phyloP scores from a whole-genome alignment of 2,329 filamentous ascomycete species.

The Cladosporium halotolerans region DNA sequence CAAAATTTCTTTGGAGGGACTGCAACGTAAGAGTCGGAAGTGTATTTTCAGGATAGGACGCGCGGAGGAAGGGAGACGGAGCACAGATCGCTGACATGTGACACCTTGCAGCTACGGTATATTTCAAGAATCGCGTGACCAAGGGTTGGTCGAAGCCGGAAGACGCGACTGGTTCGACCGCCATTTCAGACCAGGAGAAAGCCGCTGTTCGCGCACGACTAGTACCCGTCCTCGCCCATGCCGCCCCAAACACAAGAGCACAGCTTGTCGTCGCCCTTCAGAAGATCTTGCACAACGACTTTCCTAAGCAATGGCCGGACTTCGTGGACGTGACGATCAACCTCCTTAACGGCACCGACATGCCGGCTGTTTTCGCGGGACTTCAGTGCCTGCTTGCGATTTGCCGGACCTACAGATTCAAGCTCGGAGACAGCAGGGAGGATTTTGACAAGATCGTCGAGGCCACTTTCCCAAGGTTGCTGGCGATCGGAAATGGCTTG shows the following conservation, averaged over 20 bases:
- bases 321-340: conserved; percentile 91
- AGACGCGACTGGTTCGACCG: conserved; percentile 49
- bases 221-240: conserved; percentile 78
- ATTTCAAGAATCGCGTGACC: conserved; percentile 95
- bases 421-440: conserved; percentile 70
- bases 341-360: conserved; percentile 79
- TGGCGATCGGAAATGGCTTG: conserved; percentile 80
- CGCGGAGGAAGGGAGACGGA: no score
- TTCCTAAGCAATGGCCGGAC: conserved; percentile 86
- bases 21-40: no score
- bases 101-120: conserved; percentile 69
- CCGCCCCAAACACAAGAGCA: conserved; percentile 69
- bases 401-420: conserved; percentile 93
- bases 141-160: conserved; percentile 81
- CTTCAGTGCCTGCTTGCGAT: conserved; percentile 91
- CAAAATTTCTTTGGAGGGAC: conserved; percentile 15
- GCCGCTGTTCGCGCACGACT: conserved; percentile 77
- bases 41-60: no score
- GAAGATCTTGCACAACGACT: conserved; percentile 93
- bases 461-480: conserved; percentile 78
- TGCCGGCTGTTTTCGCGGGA: conserved; percentile 81
- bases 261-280: conserved; percentile 92
- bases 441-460: conserved; percentile 95
- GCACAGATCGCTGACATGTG: conserved; percentile 7
- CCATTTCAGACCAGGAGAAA: conserved; percentile 86